phyloP scores from a whole-genome alignment of 1,284 basidiomycete species.

The Pterula multifida region DNA sequence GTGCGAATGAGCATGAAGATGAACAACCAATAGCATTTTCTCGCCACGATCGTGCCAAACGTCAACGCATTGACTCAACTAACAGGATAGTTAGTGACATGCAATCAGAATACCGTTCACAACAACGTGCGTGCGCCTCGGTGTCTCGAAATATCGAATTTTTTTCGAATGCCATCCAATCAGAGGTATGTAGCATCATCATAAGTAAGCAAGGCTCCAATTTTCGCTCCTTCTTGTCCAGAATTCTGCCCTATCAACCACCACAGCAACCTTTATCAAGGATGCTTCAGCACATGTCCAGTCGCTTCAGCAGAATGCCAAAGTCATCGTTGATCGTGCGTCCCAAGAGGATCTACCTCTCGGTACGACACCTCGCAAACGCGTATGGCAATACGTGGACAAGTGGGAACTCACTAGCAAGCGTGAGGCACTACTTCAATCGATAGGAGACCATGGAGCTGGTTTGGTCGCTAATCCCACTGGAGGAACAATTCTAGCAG shows the following conservation, averaged over 20 bases:
- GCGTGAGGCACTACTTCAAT: constrained; percentile 15
- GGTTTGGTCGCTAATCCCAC: not conserved
- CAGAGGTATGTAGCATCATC: constrained; percentile 41
- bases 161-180: constrained; percentile 27
- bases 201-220: not conserved
- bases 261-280: constrained; percentile 28
- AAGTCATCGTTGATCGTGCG: constrained; percentile 44
- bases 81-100: constrained; percentile 34
- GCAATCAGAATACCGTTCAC: constrained; percentile 35
- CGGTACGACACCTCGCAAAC: constrained; percentile 63
- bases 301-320: constrained; percentile 35
- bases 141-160: constrained; percentile 38
- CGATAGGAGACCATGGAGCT: not conserved
- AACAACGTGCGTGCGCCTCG: constrained; percentile 37
- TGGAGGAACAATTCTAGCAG: not conserved
- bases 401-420: constrained; percentile 56
- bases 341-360: constrained; percentile 50
- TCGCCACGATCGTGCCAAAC: constrained; percentile 48
- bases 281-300: constrained; percentile 28
- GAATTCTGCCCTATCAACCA: constrained; percentile 26
- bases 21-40: constrained; percentile 62
- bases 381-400: constrained; percentile 52
- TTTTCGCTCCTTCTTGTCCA: constrained; percentile 13
- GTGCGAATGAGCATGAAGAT: no score
- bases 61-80: constrained; percentile 50